Evolutionary conservation across 208 protist genomes (phyloP).

Genomic region (Acanthamoeba healyi): DNA sequence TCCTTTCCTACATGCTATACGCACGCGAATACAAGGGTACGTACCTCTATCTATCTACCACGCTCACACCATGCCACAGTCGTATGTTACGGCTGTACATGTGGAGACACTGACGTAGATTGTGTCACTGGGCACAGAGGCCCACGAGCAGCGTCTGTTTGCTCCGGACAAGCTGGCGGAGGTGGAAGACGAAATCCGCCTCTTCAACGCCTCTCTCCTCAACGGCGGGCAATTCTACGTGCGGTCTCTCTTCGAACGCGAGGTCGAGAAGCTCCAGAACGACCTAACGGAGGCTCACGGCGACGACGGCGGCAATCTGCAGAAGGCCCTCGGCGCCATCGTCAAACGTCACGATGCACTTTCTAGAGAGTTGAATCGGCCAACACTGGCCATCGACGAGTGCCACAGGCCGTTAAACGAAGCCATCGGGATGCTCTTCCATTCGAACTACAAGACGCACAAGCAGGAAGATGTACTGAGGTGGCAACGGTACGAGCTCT

Average conservation of each 20-base stretch:
- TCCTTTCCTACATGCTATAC: slow-evolving; percentile 48
- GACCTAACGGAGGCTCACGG: neutral
- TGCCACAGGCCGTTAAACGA: slow-evolving; percentile 38
- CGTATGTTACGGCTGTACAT: neutral
- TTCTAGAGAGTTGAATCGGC: slow-evolving; percentile 21
- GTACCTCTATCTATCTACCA: neutral
- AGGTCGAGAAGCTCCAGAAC: slow-evolving; percentile 14
- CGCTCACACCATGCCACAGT: slow-evolving; percentile 2
- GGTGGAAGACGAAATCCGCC: slow-evolving; percentile 25
- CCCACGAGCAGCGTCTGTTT: slow-evolving; percentile 32
- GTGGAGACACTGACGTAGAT: neutral
- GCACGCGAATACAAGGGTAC: slow-evolving; percentile 37
- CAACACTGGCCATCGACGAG: slow-evolving; percentile 67
- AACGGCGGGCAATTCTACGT: slow-evolving; percentile 54
- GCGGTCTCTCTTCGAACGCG: neutral
- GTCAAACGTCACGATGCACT: neutral
- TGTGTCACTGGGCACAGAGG: slow-evolving; percentile 19
- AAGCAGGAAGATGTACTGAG: neutral
- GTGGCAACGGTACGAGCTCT: neutral
- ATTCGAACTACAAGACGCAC: neutral
- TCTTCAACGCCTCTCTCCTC: slow-evolving; percentile 71
- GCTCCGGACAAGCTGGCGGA: slow-evolving; percentile 1
- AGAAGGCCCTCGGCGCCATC: neutral
- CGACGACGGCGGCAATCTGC: neutral
- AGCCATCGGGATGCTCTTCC: slow-evolving; percentile 20